Evolutionary conservation across 805 yeast species (phyloP).

Genomic region (Yamadazyma endophytica): DNA sequence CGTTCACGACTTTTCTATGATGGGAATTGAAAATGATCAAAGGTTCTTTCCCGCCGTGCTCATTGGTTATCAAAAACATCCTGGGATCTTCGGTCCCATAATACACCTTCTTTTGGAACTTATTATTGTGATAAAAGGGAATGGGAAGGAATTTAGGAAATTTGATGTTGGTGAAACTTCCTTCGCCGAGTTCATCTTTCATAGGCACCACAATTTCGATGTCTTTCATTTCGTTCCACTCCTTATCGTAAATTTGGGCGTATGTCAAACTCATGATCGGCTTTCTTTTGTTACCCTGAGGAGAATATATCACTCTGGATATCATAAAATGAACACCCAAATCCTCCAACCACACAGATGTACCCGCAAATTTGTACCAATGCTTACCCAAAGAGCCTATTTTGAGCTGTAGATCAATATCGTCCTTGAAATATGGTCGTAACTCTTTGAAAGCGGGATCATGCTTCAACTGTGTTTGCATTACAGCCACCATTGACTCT

Average conservation of each 20-base stretch:
- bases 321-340: conserved; percentile 47
- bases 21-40: conserved; percentile 38
- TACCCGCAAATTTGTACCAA: conserved; percentile 49
- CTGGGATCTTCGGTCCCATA: conserved; percentile 53
- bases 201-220: conserved; percentile 19
- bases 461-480: conserved; percentile 4
- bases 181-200: conserved; percentile 8
- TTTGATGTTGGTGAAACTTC: conserved; percentile 5
- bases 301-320: conserved; percentile 38
- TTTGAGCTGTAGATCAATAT: conserved; percentile 15
- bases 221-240: conserved; percentile 42
- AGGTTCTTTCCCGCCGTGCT: conserved; percentile 40
- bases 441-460: conserved; percentile 17
- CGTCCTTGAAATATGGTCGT: conserved; percentile 20
- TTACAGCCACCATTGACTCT: conserved; percentile 4
- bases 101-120: conserved; percentile 14
- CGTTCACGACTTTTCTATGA: conserved; percentile 13
- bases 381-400: conserved; percentile 15
- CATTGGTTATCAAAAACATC: conserved; percentile 29
- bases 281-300: conserved; percentile 21
- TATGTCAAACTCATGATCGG: conserved; percentile 40
- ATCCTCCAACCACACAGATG: conserved; percentile 48
- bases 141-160: conserved; percentile 28
- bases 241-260: conserved; percentile 41
- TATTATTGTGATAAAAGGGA: conserved; percentile 25